Conservation (phyloP, 2,329 filamentous ascomycete species). For the Aspergillus oerlinghausenensis region DNA sequence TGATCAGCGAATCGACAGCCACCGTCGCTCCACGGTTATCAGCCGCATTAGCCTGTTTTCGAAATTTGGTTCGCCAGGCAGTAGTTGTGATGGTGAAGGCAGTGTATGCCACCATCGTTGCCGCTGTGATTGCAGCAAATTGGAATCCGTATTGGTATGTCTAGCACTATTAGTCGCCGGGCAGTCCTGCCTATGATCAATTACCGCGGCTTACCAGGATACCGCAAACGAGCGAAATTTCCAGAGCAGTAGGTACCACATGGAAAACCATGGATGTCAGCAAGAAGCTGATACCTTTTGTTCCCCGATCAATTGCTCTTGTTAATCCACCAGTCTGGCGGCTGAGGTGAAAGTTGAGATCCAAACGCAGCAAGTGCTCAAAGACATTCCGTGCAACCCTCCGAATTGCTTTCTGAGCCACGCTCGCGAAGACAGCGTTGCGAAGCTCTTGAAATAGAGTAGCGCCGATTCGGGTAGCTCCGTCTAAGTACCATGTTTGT, state of each 20-base stretch:
- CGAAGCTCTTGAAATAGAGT: slow-evolving; percentile 88
- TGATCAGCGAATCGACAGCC: slow-evolving; percentile 93
- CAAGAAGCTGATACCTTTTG: slow-evolving; percentile 96
- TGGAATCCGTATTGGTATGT: slow-evolving; percentile 92
- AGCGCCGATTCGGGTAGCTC: slow-evolving; percentile 79
- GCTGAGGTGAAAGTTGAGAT: slow-evolving; percentile 88
- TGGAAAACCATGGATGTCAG: slow-evolving; percentile 99
- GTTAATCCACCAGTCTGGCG: slow-evolving; percentile 94
- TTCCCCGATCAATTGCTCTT: slow-evolving; percentile 90
- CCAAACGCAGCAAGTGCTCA: slow-evolving; percentile 78
- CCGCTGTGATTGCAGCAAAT: slow-evolving; percentile 83
- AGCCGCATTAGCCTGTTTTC: slow-evolving; percentile 89
- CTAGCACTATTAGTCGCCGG: slow-evolving; percentile 30
- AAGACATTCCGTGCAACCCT: slow-evolving; percentile 90
- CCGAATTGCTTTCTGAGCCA: slow-evolving; percentile 94
- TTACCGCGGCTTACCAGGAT: slow-evolving; percentile 59
- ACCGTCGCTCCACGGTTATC: slow-evolving; percentile 95
- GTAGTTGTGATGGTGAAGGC: slow-evolving; percentile 98
- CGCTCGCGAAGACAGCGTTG: slow-evolving; percentile 94
- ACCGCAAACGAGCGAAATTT: slow-evolving; percentile 92
- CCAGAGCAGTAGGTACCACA: slow-evolving; percentile 84
- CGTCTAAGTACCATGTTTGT: slow-evolving; percentile 50
- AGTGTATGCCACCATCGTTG: slow-evolving; percentile 90
- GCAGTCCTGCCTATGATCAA: not conserved
- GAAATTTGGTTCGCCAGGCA: slow-evolving; percentile 94